phyloP scores from a whole-genome alignment of 208 protist genomes.

The Strigomonas culicis region DNA sequence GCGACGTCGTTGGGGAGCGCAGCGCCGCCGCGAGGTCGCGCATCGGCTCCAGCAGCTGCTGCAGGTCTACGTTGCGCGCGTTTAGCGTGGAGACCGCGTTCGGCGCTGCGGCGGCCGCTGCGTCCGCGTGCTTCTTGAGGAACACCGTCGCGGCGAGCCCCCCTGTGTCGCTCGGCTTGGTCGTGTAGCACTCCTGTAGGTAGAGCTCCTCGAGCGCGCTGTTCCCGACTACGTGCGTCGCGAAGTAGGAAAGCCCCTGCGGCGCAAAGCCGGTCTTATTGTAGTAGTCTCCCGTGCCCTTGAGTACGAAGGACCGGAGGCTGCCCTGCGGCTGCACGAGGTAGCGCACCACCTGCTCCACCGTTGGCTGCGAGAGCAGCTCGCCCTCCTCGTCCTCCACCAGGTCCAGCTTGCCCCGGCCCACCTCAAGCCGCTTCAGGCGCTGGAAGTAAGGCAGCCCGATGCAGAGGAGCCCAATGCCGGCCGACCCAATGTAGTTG shows the following conservation, averaged over 20 bases:
- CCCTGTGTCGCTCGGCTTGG: conserved; percentile 19
- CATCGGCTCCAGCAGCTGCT: conserved; percentile 28
- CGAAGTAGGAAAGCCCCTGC: conserved; percentile 25
- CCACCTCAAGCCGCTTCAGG: conserved; percentile 41
- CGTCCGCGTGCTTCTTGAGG: background rate
- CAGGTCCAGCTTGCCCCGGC: conserved; percentile 23
- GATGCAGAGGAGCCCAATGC: conserved; percentile 22
- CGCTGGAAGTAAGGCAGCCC: conserved; percentile 17
- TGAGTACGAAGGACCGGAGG: conserved; percentile 36
- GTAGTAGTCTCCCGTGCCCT: conserved; percentile 48
- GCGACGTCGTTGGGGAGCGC: conserved; percentile 17
- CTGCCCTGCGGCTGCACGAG: conserved; percentile 15
- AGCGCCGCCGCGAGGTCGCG: conserved; percentile 27
- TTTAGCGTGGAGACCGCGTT: background rate
- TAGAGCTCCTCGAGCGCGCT: conserved; percentile 30
- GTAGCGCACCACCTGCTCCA: conserved; percentile 22
- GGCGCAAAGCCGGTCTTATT: conserved; percentile 35
- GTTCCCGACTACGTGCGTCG: conserved; percentile 21
- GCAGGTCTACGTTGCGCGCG: background rate
- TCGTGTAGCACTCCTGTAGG: conserved; percentile 51
- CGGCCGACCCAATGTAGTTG: conserved; percentile 43
- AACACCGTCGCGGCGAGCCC: conserved; percentile 14
- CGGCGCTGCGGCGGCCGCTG: background rate
- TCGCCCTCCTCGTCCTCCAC: conserved; percentile 32
- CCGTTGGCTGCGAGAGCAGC: conserved; percentile 19